Evolutionary conservation across 108 stramenopile genomes (phyloP).

Genomic region (Cyclostephanos tholiformis): DNA sequence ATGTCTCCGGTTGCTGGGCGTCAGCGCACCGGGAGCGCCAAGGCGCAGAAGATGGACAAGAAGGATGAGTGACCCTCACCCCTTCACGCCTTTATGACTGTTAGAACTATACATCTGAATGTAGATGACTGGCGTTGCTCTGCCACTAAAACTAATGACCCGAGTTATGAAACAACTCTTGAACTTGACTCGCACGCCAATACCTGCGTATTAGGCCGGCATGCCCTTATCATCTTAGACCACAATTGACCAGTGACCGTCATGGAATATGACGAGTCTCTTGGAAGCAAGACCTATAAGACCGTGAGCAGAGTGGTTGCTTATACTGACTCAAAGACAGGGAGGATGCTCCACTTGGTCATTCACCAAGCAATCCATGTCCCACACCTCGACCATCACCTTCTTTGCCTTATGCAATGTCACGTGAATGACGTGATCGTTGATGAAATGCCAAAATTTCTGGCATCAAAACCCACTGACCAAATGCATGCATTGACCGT

Average conservation of each 20-base stretch:
- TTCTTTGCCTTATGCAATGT: constrained; percentile 35
- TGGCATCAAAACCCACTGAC: constrained; percentile 6
- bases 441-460: constrained; percentile 25
- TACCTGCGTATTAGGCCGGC: constrained; percentile 16
- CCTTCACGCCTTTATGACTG: too few relatives aligned
- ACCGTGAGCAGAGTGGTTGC: constrained; percentile 10
- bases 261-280: constrained; percentile 1
- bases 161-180: constrained; percentile 16
- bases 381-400: constrained; percentile 22
- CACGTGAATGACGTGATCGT: constrained; percentile 23
- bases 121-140: too few relatives aligned
- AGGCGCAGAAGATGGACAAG: too few relatives aligned
- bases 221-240: constrained; percentile 6
- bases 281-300: background rate
- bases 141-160: background rate
- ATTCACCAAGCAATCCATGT: constrained; percentile 22
- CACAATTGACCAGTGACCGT: constrained; percentile 3
- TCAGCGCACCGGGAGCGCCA: too few relatives aligned
- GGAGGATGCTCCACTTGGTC: background rate
- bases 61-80: too few relatives aligned
- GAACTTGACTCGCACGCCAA: constrained; percentile 31
- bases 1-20: too few relatives aligned
- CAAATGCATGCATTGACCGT: constrained; percentile 16
- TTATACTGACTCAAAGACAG: background rate
- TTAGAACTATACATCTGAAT: too few relatives aligned